Conservation (phyloP, 2,329 filamentous ascomycete genomes). For the Colletotrichum falcatum region DNA sequence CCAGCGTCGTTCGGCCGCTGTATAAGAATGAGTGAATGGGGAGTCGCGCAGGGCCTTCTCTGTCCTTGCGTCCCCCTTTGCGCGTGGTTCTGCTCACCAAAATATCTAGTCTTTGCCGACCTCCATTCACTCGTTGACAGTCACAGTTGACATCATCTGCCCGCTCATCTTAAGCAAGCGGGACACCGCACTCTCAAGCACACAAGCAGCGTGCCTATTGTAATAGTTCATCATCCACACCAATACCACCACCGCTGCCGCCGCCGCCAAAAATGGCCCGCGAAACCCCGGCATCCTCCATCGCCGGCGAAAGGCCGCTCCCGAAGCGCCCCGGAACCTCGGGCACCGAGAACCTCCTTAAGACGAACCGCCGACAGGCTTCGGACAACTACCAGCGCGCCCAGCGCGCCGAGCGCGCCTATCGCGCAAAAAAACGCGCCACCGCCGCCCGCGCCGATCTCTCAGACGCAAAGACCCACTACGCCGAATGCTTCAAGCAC, state of each 20-base stretch:
- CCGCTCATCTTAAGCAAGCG: not conserved
- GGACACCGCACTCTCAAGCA: not conserved
- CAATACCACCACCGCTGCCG: not conserved
- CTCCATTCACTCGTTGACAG: conserved; percentile 28
- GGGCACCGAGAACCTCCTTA: conserved; percentile 57
- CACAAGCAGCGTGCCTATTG: not conserved
- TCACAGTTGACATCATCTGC: not conserved
- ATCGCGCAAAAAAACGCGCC: conserved; percentile 56
- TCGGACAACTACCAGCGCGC: conserved; percentile 54
- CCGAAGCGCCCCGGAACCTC: conserved; percentile 56
- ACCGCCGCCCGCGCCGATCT: conserved; percentile 53
- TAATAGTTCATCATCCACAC: conserved; percentile 5
- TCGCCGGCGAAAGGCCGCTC: conserved; percentile 44
- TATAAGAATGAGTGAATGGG: conserved; percentile 24
- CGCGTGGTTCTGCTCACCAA: conserved; percentile 26
- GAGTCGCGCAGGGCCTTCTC: not conserved
- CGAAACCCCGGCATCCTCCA: conserved; percentile 30
- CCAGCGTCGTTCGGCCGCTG: conserved; percentile 16
- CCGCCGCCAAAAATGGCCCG: conserved; percentile 33
- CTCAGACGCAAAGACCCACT: conserved; percentile 55
- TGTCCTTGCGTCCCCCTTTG: not conserved
- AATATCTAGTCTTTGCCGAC: conserved; percentile 26
- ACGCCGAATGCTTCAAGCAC: conserved; percentile 52
- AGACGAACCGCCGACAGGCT: conserved; percentile 52
- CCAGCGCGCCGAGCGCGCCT: conserved; percentile 55